Evolutionary conservation across 129 eudicot genomes (phyloP), one percentile per base, ranked within the genome.

Genomic region (Centella asiatica): DNA sequence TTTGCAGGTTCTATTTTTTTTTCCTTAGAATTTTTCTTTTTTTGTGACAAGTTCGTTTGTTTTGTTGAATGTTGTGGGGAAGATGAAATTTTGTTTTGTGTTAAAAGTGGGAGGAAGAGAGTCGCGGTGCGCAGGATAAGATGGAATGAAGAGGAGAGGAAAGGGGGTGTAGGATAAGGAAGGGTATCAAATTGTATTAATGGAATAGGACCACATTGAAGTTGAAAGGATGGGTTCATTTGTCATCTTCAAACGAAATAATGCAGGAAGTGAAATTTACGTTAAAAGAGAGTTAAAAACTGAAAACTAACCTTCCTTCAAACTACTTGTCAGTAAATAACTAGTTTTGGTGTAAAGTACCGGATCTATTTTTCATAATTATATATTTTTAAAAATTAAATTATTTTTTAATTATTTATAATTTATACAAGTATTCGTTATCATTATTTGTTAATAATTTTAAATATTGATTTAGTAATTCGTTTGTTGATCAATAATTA

Each of bases 141-240:
- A 55, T 71, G 48, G 76, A 45, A 49, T 57, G 26, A 54, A 1
- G 68, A 58, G 72, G 8, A 39, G 22, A 71, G 32, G 66, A 32
- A 47, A 61, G 63, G 71, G 11, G 54, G 74, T 77, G 78, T 61
- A 74, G 68, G 84, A 82, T 74, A 78, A 78, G 82, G 64, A 73
- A 66, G 68, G 80, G 76, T 58, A 67, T 76, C 78, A 69, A n/a
- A 67, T n/a, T 71, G 85, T 40, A 76, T 86, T 83, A 79, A 82
- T 82, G 89, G 84, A 74, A 75, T 71, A 72, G 95, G 90, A 83
- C 95, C 95, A 86, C 85, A 54, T 59, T 75, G 87, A 68, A 70
- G 80, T 76, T 77, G 84, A 80, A 60, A 85, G 95, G 87, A 86
- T 83, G 90, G 90, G 82, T 60, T 67, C 56, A 64, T 77, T 80